Evolutionary conservation across 1,139 yeast species (phyloP).

Genomic region (Suhomyces ambrosiae): DNA sequence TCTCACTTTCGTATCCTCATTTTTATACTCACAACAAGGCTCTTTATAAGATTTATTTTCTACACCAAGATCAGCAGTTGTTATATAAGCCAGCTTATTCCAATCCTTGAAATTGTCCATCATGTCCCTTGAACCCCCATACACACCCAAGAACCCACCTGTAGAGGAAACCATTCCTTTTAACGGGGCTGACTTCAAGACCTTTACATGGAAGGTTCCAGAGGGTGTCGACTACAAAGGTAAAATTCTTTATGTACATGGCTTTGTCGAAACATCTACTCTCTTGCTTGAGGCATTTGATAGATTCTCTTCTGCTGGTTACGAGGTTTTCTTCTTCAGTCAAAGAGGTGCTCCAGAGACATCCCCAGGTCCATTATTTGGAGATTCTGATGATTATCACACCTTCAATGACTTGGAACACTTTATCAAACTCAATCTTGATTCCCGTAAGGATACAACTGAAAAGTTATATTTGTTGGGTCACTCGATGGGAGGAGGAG

Average conservation of each 20-base stretch:
- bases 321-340: slow-evolving; percentile 75
- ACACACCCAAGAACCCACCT: slow-evolving; percentile 38
- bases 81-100: too few relatives aligned
- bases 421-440: slow-evolving; percentile 47
- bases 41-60: too few relatives aligned
- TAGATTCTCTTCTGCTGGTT: slow-evolving; percentile 58
- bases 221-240: slow-evolving; percentile 46
- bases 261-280: slow-evolving; percentile 69
- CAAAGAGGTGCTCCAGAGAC: slow-evolving; percentile 91
- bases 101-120: too few relatives aligned
- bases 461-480: slow-evolving; percentile 68
- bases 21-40: too few relatives aligned
- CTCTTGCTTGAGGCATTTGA: slow-evolving; percentile 64
- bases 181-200: slow-evolving; percentile 42
- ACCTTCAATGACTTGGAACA: slow-evolving; percentile 71
- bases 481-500: slow-evolving; percentile 97
- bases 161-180: slow-evolving; percentile 30
- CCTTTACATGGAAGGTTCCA: slow-evolving; percentile 45
- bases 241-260: slow-evolving; percentile 70
- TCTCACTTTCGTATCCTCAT: too few relatives aligned
- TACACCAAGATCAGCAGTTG: too few relatives aligned
- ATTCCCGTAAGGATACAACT: slow-evolving; percentile 22
- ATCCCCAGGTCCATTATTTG: slow-evolving; percentile 58
- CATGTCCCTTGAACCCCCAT: too few relatives aligned
- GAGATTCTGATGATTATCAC: slow-evolving; percentile 65